Percentiles rank a stretch among this genome's conserved stretches.
Evolutionary conservation across 139 green algal species (phyloP).

Genomic region (Auxenochlorella protothecoides): DNA sequence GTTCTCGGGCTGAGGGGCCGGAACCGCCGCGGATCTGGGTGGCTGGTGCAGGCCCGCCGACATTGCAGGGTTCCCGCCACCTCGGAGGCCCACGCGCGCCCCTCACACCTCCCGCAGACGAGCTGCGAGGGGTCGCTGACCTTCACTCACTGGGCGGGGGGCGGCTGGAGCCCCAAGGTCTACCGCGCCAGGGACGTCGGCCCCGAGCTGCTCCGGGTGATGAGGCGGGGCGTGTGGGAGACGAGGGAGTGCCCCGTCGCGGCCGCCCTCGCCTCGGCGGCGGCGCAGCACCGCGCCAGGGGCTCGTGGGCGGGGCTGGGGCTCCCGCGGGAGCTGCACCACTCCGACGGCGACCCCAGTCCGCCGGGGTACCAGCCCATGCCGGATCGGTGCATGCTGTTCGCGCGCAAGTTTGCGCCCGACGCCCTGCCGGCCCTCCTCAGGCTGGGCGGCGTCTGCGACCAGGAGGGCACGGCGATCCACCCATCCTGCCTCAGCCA

Average conservation of each 20-base stretch:
- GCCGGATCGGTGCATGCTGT: not conserved
- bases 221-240: not conserved
- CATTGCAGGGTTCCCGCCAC: too few species aligned
- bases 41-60: too few species aligned
- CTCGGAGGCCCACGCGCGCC: too few species aligned
- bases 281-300: not conserved
- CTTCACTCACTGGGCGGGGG: not conserved
- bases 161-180: not conserved
- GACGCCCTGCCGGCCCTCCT: not conserved
- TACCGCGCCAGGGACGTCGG: not conserved
- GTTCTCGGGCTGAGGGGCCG: not conserved
- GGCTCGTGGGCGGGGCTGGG: not conserved
- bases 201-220: not conserved
- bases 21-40: not conserved
- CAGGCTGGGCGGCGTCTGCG: not conserved
- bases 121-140: not conserved
- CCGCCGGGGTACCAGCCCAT: not conserved
- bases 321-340: too few species aligned
- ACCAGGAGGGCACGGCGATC: not conserved
- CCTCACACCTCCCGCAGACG: not conserved
- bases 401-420: constrained; percentile 13
- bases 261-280: not conserved
- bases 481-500: not conserved
- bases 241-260: not conserved
- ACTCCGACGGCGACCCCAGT: not conserved